Conservation (phyloP, 106 monocot species). For the Acanthochlamys bracteata region DNA sequence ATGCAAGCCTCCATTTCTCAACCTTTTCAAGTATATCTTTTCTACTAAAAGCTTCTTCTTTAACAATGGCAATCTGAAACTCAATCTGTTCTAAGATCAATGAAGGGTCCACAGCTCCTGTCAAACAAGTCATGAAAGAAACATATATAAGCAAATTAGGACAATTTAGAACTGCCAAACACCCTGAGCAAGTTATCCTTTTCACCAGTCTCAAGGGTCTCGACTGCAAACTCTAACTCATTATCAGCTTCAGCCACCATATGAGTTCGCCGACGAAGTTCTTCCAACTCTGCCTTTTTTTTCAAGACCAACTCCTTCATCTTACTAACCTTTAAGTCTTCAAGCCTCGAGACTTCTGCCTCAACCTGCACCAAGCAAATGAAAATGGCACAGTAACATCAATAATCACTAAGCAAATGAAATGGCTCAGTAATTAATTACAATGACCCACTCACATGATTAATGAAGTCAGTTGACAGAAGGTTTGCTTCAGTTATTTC, state of each 20-base stretch:
- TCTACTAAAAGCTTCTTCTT: constrained; percentile 69
- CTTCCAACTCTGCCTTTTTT: constrained; percentile 56
- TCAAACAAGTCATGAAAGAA: not conserved
- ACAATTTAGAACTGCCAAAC: not conserved
- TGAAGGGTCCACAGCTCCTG: constrained; percentile 47
- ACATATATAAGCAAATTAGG: not conserved
- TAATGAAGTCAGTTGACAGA: constrained; percentile 20
- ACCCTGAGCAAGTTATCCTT: not conserved
- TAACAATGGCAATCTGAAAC: constrained; percentile 38
- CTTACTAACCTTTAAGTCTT: constrained; percentile 48
- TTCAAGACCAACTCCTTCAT: constrained; percentile 69
- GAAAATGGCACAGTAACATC: not conserved
- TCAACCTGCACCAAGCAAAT: constrained; percentile 32
- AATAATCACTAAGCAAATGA: not conserved
- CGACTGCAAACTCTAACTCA: constrained; percentile 21
- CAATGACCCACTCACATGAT: constrained; percentile 14
- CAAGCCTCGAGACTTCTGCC: constrained; percentile 55
- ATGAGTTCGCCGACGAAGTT: constrained; percentile 42
- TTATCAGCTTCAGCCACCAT: constrained; percentile 24
- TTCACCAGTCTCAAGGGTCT: constrained; percentile 46
- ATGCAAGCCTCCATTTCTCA: constrained; percentile 62
- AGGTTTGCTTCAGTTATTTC: constrained; percentile 20
- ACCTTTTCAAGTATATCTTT: constrained; percentile 77
- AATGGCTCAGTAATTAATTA: too few relatives aligned
- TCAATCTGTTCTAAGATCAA: constrained; percentile 57